Conservation (phyloP, 257 asterid genomes). For the Orobanche coerulescens region DNA sequence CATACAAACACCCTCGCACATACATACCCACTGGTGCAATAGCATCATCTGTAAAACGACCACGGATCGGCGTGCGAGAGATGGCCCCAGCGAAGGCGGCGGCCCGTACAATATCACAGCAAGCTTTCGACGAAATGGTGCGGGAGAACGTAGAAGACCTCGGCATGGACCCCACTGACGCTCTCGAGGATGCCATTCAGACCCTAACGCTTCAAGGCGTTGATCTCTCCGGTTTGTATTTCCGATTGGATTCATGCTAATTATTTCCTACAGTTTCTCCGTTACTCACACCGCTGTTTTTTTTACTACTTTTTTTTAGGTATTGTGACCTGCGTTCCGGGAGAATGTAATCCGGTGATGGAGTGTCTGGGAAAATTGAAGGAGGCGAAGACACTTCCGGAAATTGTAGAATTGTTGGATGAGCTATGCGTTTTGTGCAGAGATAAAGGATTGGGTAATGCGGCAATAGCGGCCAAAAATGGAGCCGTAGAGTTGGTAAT, state of each 20-base stretch:
- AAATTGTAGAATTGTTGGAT: conserved; percentile 36
- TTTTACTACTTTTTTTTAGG: conserved; percentile 32
- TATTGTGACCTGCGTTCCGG: conserved; percentile 68
- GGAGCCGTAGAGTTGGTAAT: conserved; percentile 64
- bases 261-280: background rate
- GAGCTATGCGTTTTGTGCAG: conserved; percentile 39
- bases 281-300: background rate
- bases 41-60: background rate
- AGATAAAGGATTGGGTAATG: conserved; percentile 51
- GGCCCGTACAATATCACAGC: conserved; percentile 68
- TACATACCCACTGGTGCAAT: background rate
- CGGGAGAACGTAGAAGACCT: conserved; percentile 84
- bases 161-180: conserved; percentile 86
- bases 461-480: conserved; percentile 61
- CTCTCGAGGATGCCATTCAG: conserved; percentile 79
- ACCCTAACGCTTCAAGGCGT: conserved; percentile 91
- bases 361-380: conserved; percentile 56
- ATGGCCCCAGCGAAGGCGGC: conserved; percentile 59
- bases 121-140: conserved; percentile 89
- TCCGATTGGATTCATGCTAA: background rate
- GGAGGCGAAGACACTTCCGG: conserved; percentile 28
- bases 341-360: conserved; percentile 69
- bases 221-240: conserved; percentile 65
- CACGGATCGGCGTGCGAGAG: conserved; percentile 27
- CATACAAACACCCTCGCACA: no score